Base-by-base conservation (phyloP, 1,284 basidiomycete species). In the Moniliophthora roreri region DNA sequence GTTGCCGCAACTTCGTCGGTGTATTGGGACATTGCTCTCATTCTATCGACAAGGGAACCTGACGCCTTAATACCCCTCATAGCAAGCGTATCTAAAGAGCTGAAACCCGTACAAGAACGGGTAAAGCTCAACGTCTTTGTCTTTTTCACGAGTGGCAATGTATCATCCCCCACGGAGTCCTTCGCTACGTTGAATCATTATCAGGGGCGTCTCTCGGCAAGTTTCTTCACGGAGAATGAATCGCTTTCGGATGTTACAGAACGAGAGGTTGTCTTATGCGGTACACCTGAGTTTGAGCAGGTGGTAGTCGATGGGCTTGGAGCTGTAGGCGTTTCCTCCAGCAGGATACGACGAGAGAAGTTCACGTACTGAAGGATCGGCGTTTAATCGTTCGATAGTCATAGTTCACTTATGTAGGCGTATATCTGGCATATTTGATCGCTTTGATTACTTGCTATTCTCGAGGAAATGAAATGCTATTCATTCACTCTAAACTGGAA, bases 31-130 rank as follows among this genome's bases (percentile, higher is more conserved):
- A 69, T 82, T 42, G 63, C 69, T 0, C 62, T 84, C 41, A 58
- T 78, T 4, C 56, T 83, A 1, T 73, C 80, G 0, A 78, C 80
- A 4, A 67, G 75, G 20, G 81, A 83, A 57, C 79, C 80, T 0
- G 69, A 76, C 2, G 68, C 80, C 1, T 63, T 81, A 11, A 53
- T 80, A 3, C 62, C 64, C 0, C 68, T 79, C 18, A 37, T 80
- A 7, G 50, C 54, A 1, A 56, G 57, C 2, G 68, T 73, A 1
- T 52, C 71, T 8, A 53, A 40, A 4, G 15, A 36, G 20, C 20
- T 35, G 18, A 4, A 35, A 18, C 13, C 9, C 23, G n/a, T 60
- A 61, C 23, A 48, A 23, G 4, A n/a, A 16, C 28, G 21, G 23
- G 44, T 32, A 18, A 47, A 11, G 23, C 21, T 41, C 42, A 48